Percentiles rank a stretch among this genome's conserved stretches.
phyloP scores from a whole-genome alignment of 2,329 filamentous ascomycete species.

The Alternaria postmessia region DNA sequence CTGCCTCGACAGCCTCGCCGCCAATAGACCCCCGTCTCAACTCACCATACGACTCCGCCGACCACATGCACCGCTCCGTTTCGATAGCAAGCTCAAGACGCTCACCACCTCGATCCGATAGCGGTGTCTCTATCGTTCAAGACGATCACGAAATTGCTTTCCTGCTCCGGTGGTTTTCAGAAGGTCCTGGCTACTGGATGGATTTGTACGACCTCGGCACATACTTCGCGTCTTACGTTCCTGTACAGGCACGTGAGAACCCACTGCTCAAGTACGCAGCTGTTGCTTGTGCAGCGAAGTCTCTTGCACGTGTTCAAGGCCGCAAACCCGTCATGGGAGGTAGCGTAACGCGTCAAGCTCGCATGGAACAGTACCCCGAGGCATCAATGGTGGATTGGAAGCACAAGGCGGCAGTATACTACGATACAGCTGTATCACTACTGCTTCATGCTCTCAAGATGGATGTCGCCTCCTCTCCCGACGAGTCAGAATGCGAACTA shows the following conservation, averaged over 20 bases:
- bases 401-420: conserved; percentile 68
- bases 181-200: conserved; percentile 68
- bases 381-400: conserved; percentile 62
- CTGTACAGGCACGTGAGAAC: conserved; percentile 62
- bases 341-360: conserved; percentile 57
- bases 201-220: conserved; percentile 64
- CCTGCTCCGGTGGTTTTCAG: conserved; percentile 67
- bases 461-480: conserved; percentile 40
- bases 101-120: conserved; percentile 32
- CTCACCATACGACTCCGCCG: conserved; percentile 40
- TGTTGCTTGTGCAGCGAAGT: conserved; percentile 69
- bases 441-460: conserved; percentile 49
- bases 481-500: conserved; percentile 40
- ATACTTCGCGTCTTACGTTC: conserved; percentile 68
- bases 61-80: conserved; percentile 36
- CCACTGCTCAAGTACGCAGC: conserved; percentile 63
- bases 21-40: conserved; percentile 47
- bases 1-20: conserved; percentile 40
- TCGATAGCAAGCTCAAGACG: conserved; percentile 36
- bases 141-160: conserved; percentile 67
- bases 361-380: conserved; percentile 62
- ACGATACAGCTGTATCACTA: conserved; percentile 65
- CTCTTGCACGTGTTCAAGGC: conserved; percentile 64
- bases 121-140: conserved; percentile 32
- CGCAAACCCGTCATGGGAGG: conserved; percentile 60